phyloP scores from a whole-genome alignment of 768 basidiomycete species.

The Hortiboletus flavorubellus region DNA sequence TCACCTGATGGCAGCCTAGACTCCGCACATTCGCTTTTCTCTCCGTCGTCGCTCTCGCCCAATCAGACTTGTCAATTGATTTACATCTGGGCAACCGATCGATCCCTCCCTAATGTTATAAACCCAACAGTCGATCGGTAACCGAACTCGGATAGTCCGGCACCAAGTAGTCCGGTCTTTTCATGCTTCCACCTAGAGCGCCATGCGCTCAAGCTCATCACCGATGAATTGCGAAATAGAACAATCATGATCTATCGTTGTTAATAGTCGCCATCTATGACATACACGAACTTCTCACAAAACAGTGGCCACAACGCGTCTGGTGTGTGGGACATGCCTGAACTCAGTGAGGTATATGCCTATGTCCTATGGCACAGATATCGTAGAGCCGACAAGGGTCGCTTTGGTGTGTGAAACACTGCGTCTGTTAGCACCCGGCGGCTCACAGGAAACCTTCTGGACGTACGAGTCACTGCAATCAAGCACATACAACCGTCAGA shows the following conservation, averaged over 20 bases:
- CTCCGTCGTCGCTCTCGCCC: background rate
- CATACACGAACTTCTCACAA: conserved; percentile 44
- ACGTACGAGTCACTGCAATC: conserved; percentile 69
- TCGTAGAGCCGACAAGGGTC: conserved; percentile 76
- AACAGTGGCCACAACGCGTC: conserved; percentile 78
- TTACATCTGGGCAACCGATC: background rate
- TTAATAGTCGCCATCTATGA: background rate
- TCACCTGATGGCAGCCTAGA: too few species aligned
- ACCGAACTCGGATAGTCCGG: background rate
- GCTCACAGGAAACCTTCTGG: background rate
- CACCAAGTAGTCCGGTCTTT: background rate
- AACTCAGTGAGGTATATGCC: conserved; percentile 91
- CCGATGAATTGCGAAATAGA: background rate
- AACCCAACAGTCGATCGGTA: background rate
- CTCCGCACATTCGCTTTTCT: too few species aligned
- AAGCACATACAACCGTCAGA: conserved; percentile 6
- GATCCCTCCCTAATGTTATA: too few species aligned
- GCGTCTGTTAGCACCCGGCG: conserved; percentile 1
- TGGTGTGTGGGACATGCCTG: conserved; percentile 59
- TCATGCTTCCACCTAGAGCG: background rate
- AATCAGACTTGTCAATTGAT: background rate
- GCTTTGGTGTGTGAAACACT: conserved; percentile 92
- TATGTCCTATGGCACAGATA: conserved; percentile 58
- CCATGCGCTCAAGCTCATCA: background rate
- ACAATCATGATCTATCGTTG: conserved; percentile 10